phyloP scores from a whole-genome alignment of 2,329 filamentous ascomycete species.

The Rhynchosporium graminicola region DNA sequence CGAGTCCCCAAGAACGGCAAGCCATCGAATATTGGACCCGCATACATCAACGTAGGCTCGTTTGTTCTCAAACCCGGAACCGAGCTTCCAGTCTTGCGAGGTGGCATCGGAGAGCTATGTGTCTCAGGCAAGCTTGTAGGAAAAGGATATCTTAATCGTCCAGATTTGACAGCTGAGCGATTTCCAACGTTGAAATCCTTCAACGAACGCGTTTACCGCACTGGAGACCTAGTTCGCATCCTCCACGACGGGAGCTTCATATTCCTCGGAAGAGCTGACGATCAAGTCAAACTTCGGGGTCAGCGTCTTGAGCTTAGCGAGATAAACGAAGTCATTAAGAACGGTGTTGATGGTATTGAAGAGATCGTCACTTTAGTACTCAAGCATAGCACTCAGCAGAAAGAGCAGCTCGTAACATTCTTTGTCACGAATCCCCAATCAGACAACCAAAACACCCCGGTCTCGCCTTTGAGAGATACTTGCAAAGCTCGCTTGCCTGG shows the following conservation, averaged over 20 bases:
- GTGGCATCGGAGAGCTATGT: conserved; percentile 84
- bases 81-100: conserved; percentile 70
- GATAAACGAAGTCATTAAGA: conserved; percentile 81
- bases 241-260: conserved; percentile 80
- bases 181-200: conserved; percentile 67
- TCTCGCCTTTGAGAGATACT: conserved; percentile 54
- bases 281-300: conserved; percentile 88
- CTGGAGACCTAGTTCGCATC: conserved; percentile 83
- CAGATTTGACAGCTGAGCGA: conserved; percentile 72
- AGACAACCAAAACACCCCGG: conserved; percentile 44
- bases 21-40: conserved; percentile 82
- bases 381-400: conserved; percentile 70
- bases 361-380: conserved; percentile 77
- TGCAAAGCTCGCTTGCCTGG: conserved; percentile 71
- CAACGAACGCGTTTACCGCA: conserved; percentile 73
- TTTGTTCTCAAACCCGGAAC: conserved; percentile 74
- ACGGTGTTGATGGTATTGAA: conserved; percentile 56
- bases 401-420: conserved; percentile 82
- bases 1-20: conserved; percentile 76
- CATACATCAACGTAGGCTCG: conserved; percentile 85
- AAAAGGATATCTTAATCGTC: conserved; percentile 81
- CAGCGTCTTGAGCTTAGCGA: conserved; percentile 88
- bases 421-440: conserved; percentile 47
- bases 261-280: conserved; percentile 84
- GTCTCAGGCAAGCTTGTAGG: conserved; percentile 85